Base-by-base conservation (phyloP, 2,329 filamentous ascomycete species). In the Paradendryphiella salina region DNA sequence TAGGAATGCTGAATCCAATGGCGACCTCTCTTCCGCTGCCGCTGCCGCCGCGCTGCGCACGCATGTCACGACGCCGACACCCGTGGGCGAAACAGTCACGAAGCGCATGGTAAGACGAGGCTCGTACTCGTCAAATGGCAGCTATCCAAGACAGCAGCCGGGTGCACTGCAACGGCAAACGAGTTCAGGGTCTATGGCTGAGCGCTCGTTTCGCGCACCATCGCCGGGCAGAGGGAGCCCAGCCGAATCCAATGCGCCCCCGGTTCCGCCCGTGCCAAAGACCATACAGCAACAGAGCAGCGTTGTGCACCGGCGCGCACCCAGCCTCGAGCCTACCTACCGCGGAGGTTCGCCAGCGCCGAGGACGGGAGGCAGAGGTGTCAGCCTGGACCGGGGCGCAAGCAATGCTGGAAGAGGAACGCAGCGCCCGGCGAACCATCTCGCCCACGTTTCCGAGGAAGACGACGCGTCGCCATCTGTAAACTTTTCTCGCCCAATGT, bases 1-100 rank as follows among this genome's bases (percentile, higher is more conserved):
- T 67, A 85, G 83, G 62, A 85, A 81, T 66, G 81, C 83, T 72
- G 74, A 82, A 63, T 82, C 86, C 62, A 82, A 82, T 72, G 79
- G 77, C 52, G 85, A 84, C 51, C 80, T 96, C 35, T 95, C 92
- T 33, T 87, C 88, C 29, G 89, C 92, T 5, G 93, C 93, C 10
- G 92, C 93, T 5, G 91, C 90, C 13, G 86, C 91, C 21, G 92
- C 92, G 38, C 81, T 97, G 51, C 86, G 87, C 67, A 88, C 87
- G 37, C 84, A 88, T 61, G 86, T 90, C 8, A 85, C 85, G 43
- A 86, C 88, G 2, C 91, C 90, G 17, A 93, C 86, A 43, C 85
- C 86, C 61, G 87, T 96, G 49, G 87, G 85, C 70, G 85, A 90
- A 67, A 84, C 95, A 36, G 88, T 96, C 73, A 96, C 93, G 5